phyloP scores from a whole-genome alignment of 768 basidiomycete species.

The Cubamyces lactineus region DNA sequence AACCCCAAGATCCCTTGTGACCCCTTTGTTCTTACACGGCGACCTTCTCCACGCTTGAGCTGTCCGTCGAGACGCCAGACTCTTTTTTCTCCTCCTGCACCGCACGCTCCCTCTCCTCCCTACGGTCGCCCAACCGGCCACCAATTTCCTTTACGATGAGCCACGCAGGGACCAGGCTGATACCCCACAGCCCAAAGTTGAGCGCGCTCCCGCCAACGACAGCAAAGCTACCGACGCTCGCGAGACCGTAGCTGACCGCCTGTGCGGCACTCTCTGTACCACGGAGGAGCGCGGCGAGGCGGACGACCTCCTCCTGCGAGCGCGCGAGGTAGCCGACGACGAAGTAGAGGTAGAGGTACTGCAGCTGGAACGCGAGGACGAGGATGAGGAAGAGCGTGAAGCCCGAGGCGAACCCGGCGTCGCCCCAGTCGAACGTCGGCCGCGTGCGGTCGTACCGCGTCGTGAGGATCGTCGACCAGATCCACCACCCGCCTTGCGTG shows the following conservation, averaged over 20 bases:
- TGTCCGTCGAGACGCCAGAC: not conserved
- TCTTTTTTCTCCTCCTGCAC: constrained; percentile 2
- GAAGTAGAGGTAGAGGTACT: constrained; percentile 23
- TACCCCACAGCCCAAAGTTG: constrained; percentile 18
- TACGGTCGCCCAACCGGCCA: constrained; percentile 4
- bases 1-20: too few species aligned
- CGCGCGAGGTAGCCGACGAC: constrained; percentile 19
- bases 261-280: constrained; percentile 17
- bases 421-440: constrained; percentile 18
- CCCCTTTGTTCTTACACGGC: not conserved
- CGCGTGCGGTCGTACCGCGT: constrained; percentile 15
- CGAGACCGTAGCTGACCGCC: constrained; percentile 18
- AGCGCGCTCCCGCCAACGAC: constrained; percentile 12
- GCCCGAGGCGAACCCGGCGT: constrained; percentile 12
- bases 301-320: constrained; percentile 16
- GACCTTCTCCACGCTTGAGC: constrained; percentile 11
- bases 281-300: constrained; percentile 16
- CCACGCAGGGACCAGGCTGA: constrained; percentile 14
- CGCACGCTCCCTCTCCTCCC: constrained; percentile 11
- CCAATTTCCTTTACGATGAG: constrained; percentile 12
- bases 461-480: constrained; percentile 19
- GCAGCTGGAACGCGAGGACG: constrained; percentile 19
- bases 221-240: constrained; percentile 13
- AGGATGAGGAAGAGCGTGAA: constrained; percentile 19
- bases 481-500: constrained; percentile 16